Evolutionary conservation across 225 moss, liverwort and hornwort genomes (phyloP).

Genomic region (Sphagnum tenellum): DNA sequence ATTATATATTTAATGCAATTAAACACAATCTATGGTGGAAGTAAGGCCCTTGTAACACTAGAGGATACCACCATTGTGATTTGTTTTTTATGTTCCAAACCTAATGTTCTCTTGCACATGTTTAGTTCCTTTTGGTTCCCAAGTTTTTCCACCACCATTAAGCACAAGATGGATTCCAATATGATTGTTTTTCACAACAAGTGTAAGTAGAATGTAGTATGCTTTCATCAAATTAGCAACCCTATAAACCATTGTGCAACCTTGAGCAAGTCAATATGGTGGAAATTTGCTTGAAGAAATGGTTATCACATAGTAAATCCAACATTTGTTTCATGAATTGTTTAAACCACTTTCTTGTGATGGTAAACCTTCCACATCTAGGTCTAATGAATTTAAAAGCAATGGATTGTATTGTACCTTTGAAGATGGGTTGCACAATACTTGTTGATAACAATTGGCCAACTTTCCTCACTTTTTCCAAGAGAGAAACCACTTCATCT

Average conservation of each 20-base stretch:
- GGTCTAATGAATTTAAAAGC: background rate
- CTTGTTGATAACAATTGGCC: background rate
- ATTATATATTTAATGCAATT: background rate
- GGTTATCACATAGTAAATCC: too few relatives aligned
- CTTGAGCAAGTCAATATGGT: background rate
- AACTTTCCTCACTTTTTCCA: background rate
- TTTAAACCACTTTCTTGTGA: too few relatives aligned
- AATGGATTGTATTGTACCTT: background rate
- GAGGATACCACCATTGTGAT: background rate
- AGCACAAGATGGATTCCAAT: background rate
- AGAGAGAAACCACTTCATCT: background rate
- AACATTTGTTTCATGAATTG: too few relatives aligned
- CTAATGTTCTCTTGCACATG: background rate
- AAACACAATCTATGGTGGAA: background rate
- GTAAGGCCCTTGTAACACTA: background rate
- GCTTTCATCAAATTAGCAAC: background rate
- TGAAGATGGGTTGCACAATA: background rate
- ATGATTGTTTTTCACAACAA: background rate
- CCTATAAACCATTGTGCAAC: background rate
- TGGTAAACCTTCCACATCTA: background rate
- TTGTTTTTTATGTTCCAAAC: background rate
- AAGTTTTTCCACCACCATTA: background rate
- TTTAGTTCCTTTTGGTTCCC: slow-evolving; percentile 1
- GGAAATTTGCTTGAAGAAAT: background rate
- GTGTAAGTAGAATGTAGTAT: background rate